phyloP scores from a whole-genome alignment of 2,329 filamentous ascomycete genomes.

The Ophiostoma angusticollis region DNA sequence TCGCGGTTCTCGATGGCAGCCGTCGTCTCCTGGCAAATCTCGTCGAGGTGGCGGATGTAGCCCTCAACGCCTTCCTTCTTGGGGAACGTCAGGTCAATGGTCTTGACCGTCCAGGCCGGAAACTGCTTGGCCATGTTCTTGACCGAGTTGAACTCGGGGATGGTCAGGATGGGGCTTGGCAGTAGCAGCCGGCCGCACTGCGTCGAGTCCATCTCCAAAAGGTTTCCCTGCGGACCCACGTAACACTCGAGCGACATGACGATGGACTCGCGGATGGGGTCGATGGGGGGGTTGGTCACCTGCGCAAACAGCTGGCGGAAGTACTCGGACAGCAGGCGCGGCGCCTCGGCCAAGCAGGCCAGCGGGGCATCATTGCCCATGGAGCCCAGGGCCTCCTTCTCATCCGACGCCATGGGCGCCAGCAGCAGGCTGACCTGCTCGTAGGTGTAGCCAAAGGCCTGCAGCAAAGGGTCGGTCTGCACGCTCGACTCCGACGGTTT shows the following conservation, averaged over 20 bases:
- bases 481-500: slow-evolving; percentile 57
- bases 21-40: slow-evolving; percentile 74
- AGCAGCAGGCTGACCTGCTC: slow-evolving; percentile 89
- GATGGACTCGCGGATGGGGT: slow-evolving; percentile 91
- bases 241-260: slow-evolving; percentile 98
- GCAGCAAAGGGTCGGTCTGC: slow-evolving; percentile 72
- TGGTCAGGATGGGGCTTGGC: slow-evolving; percentile 77
- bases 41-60: slow-evolving; percentile 76
- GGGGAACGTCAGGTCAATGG: slow-evolving; percentile 61
- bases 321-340: slow-evolving; percentile 85
- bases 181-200: slow-evolving; percentile 80
- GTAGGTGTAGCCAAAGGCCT: slow-evolving; percentile 85
- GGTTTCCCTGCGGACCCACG: slow-evolving; percentile 87
- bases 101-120: slow-evolving; percentile 74
- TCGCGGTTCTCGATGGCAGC: slow-evolving; percentile 72
- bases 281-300: slow-evolving; percentile 95
- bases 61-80: slow-evolving; percentile 72
- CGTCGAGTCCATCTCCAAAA: slow-evolving; percentile 82
- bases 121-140: slow-evolving; percentile 63
- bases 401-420: slow-evolving; percentile 91
- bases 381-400: slow-evolving; percentile 90
- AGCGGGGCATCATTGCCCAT: slow-evolving; percentile 97
- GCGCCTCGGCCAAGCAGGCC: slow-evolving; percentile 79
- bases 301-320: slow-evolving; percentile 97
- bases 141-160: slow-evolving; percentile 81